phyloP scores from a whole-genome alignment of 208 protist species.

The Trichomonas vaginalis region DNA sequence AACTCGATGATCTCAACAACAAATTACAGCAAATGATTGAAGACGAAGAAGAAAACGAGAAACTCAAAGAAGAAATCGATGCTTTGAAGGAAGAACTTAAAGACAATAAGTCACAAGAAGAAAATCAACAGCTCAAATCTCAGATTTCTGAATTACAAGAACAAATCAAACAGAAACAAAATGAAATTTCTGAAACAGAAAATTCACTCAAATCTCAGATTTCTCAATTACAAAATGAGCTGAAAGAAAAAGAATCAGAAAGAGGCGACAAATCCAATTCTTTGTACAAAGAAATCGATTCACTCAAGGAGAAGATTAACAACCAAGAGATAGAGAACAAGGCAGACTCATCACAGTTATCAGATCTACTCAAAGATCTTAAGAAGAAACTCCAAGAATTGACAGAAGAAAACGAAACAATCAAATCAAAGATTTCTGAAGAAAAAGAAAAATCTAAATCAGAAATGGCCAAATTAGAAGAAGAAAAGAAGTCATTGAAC shows the following conservation, averaged over 20 bases:
- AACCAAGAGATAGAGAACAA: not conserved
- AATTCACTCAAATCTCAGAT: too few species aligned
- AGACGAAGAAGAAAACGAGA: not conserved
- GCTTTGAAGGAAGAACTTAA: too few species aligned
- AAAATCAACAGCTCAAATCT: too few species aligned
- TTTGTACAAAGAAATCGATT: not conserved
- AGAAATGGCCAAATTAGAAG: not conserved
- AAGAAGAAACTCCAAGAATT: not conserved
- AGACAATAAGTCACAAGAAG: too few species aligned
- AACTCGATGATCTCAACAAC: not conserved
- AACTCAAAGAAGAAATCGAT: too few species aligned
- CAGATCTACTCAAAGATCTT: not conserved
- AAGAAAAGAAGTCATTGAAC: not conserved
- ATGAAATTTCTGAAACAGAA: too few species aligned
- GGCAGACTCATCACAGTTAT: not conserved
- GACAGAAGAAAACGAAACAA: not conserved
- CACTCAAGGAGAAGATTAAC: not conserved
- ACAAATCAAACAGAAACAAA: too few species aligned
- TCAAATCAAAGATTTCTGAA: not conserved
- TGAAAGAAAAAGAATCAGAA: too few species aligned
- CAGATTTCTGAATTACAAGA: too few species aligned
- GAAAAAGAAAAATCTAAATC: not conserved
- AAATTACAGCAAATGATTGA: not conserved
- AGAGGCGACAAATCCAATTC: too few species aligned
- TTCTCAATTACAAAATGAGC: too few species aligned